These are phyloP conservation scores for Tubosaeta sp. DNA, from an alignment of 768 basidiomycete genomes.

Conservation along the genomic window DNA sequence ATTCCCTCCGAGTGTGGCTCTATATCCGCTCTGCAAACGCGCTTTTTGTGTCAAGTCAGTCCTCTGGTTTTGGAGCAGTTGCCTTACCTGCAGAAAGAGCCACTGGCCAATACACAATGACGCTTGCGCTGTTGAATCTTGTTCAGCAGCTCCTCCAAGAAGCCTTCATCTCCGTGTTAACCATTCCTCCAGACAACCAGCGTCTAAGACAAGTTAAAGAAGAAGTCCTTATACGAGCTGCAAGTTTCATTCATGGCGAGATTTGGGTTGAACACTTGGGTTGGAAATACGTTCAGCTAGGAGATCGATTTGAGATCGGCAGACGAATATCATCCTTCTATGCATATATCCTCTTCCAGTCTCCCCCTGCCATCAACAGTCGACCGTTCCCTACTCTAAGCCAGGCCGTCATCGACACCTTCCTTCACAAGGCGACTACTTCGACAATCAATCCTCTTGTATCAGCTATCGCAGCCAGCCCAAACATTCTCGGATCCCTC, in stretches of 20 bases:
- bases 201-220: conserved; percentile 73
- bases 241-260: conserved; percentile 76
- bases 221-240: conserved; percentile 76
- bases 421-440: conserved; percentile 71
- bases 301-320: conserved; percentile 82
- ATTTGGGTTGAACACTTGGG: conserved; percentile 83
- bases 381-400: conserved; percentile 59
- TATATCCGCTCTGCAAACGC: conserved; percentile 76
- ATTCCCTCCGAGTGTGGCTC: conserved; percentile 84
- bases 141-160: conserved; percentile 74
- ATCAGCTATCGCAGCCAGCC: conserved; percentile 60
- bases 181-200: conserved; percentile 49
- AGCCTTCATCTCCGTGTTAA: conserved; percentile 50
- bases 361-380: conserved; percentile 49
- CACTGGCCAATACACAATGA: conserved; percentile 77
- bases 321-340: conserved; percentile 64
- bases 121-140: conserved; percentile 71
- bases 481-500: conserved; percentile 54
- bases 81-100: conserved; percentile 69
- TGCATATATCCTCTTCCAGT: conserved; percentile 57
- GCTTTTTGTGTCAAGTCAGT: conserved; percentile 64
- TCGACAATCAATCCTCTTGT: conserved; percentile 81
- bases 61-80: conserved; percentile 53
- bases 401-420: conserved; percentile 60
- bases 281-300: conserved; percentile 83